Conservation (phyloP, 2,329 filamentous ascomycete genomes). For the Aspergillus puulaauensis region DNA sequence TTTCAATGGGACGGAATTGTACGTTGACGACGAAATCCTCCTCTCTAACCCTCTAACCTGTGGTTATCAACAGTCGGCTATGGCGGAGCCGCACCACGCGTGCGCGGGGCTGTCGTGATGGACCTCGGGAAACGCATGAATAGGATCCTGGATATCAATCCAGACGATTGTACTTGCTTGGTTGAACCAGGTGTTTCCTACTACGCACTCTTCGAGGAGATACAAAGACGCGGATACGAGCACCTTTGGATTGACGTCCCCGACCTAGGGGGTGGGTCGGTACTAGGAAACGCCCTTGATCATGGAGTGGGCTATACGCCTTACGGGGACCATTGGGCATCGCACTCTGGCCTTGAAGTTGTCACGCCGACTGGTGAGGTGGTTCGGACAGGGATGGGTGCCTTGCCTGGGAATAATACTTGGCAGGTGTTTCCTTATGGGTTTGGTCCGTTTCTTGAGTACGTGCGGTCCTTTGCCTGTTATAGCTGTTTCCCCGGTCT, state of each 20-base stretch:
- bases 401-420: conserved; percentile 13
- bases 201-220: conserved; percentile 51
- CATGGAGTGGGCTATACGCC: conserved; percentile 49
- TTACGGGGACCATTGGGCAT: conserved; percentile 40
- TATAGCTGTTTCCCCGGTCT: too few species aligned
- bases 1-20: too few species aligned
- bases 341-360: conserved; percentile 46
- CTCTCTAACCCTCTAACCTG: too few species aligned
- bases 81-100: background rate
- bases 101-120: background rate
- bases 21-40: too few species aligned
- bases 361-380: conserved; percentile 48
- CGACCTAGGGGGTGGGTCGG: conserved; percentile 43
- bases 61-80: background rate
- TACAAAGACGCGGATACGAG: background rate
- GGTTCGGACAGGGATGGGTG: conserved; percentile 50
- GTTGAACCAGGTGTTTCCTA: conserved; percentile 59
- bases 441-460: too few species aligned
- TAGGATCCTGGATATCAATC: conserved; percentile 52
- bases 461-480: too few species aligned
- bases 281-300: conserved; percentile 50
- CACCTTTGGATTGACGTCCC: conserved; percentile 29
- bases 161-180: conserved; percentile 49
- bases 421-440: too few species aligned
- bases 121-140: conserved; percentile 43